Conservation (phyloP, 2,329 filamentous ascomycete genomes). For the Epicoccum nigrum region DNA sequence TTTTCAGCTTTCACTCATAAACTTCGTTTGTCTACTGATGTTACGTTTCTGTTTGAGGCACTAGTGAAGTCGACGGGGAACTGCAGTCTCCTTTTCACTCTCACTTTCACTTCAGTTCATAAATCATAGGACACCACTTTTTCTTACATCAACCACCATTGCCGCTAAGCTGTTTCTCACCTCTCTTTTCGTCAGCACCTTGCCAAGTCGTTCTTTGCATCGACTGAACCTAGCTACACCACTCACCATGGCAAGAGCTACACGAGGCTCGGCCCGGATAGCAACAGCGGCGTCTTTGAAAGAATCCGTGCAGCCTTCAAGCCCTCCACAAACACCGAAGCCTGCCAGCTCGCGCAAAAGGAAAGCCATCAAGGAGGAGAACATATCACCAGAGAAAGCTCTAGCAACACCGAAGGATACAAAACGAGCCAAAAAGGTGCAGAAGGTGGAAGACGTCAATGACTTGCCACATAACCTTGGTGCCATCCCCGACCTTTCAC, state of each 20-base stretch:
- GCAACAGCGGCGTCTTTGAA: conserved; percentile 16
- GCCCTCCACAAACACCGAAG: conserved; percentile 50
- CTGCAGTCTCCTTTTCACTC: not conserved
- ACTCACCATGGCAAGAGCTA: conserved; percentile 40
- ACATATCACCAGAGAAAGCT: conserved; percentile 10
- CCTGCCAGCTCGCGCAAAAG: conserved; percentile 33
- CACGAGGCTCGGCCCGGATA: conserved; percentile 34
- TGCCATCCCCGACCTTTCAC: conserved; percentile 23
- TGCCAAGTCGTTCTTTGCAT: conserved; percentile 6
- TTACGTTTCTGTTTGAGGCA: not conserved
- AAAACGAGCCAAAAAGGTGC: conserved; percentile 47
- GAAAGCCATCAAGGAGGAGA: conserved; percentile 34
- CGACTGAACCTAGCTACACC: conserved; percentile 1
- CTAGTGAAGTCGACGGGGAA: not conserved
- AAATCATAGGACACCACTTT: too few species aligned
- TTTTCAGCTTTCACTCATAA: conserved; percentile 10
- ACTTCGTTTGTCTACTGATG: conserved; percentile 7
- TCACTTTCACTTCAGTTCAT: not conserved
- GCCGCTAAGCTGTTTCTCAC: conserved; percentile 20
- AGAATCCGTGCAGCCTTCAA: conserved; percentile 50
- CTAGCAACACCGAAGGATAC: conserved; percentile 28
- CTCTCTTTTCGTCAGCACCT: conserved; percentile 4
- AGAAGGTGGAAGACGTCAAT: conserved; percentile 51
- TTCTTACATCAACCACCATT: not conserved
- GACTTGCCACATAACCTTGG: conserved; percentile 65